Base-by-base conservation (phyloP, 768 basidiomycete genomes). In the Neoboletus subvelutipes region DNA sequence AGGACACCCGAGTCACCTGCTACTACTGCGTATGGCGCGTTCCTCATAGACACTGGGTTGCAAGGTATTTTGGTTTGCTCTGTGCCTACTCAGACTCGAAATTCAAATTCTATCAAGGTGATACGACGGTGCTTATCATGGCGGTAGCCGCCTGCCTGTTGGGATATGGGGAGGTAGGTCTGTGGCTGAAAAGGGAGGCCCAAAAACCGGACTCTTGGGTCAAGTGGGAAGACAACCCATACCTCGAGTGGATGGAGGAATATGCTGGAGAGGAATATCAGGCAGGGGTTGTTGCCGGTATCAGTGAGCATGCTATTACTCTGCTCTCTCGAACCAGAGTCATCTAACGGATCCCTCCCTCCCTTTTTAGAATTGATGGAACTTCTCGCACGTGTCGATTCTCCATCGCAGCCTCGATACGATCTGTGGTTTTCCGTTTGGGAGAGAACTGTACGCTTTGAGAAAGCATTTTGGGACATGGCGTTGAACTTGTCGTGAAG, bases 391-490 rank as follows among this genome's bases (percentile, higher is more conserved):
- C n/a, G 43, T 36, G n/a, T 12, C 12, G 54, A 43, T 15, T 24
- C 40, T 10, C 36, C 46, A 2, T 55, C 31, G 4, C 31, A 42
- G 12, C 33, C 11, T 34, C 50, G 55, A 9, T 54, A 54, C 11
- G 15, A 54, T 29, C 7, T 9, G n/a, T 53, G 50, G 55, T 56
- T 54, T 29, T 56, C 50, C 6, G 15, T 55, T 54, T 55, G 54
- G 54, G 54, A 55, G 50, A 43, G 33, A 10, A 43, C 50, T 20
- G 50, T 55, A 17, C 33, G 17, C 17, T 54, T 54, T 15, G 50
- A 56, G 26, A 56, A 56, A 13, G 55, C n/a, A 6, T 56, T 56
- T 43, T 56, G 55, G 55, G 55, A 56, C 34, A 54, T 43, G 40
- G 50, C 41, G 31, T 18, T 56, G 41, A 56, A 34, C 33, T 13